phyloP scores from a whole-genome alignment of 2,329 filamentous ascomycete genomes.

The Ceratocystis destructans region DNA sequence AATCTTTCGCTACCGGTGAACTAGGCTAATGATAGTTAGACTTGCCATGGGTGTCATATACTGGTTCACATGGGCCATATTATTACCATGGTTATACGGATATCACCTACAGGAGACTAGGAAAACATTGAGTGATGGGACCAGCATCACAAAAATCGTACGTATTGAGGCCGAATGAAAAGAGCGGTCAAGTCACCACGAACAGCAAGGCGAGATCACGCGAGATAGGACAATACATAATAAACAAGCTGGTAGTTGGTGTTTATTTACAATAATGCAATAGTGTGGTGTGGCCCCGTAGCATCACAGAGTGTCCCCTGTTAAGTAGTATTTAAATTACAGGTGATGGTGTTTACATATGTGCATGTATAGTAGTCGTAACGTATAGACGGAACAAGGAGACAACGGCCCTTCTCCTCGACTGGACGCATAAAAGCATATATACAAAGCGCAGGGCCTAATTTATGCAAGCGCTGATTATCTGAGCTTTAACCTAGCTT shows the following conservation, averaged over 20 bases:
- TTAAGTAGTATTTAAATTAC: background rate
- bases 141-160: slow-evolving; percentile 46
- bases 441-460: background rate
- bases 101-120: slow-evolving; percentile 50
- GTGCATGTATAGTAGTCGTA: no score
- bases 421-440: background rate
- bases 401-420: background rate
- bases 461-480: background rate
- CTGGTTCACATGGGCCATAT: slow-evolving; percentile 53
- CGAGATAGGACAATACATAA: background rate
- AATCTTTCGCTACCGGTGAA: background rate
- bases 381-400: background rate
- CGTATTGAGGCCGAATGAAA: slow-evolving; percentile 20
- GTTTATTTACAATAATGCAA: background rate
- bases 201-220: background rate
- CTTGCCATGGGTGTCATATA: slow-evolving; percentile 47
- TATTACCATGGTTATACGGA: slow-evolving; percentile 43
- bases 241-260: background rate
- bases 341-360: background rate
- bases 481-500: background rate
- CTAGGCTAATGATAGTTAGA: slow-evolving; percentile 26
- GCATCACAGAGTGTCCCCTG: background rate
- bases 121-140: slow-evolving; percentile 51
- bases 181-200: background rate
- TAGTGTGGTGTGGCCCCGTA: background rate